Evolutionary conservation across 768 basidiomycete genomes (phyloP).

Genomic region (Auricularia sp.): DNA sequence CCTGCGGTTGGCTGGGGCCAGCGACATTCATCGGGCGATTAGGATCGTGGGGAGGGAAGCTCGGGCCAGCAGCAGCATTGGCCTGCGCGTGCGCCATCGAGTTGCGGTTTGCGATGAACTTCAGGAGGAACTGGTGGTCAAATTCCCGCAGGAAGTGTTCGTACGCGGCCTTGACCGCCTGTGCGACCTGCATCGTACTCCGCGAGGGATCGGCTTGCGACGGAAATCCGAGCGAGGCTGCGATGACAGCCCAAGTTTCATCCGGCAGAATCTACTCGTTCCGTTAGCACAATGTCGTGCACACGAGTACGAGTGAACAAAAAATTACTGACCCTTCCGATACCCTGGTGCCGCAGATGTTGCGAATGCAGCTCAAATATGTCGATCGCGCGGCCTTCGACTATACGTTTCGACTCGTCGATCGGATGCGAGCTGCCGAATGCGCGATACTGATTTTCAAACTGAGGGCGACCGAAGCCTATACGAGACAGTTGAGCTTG

Average conservation of each 20-base stretch:
- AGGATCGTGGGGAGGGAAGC: not conserved
- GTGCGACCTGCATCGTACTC: not conserved
- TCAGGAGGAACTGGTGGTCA: conserved; percentile 12
- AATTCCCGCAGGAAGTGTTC: conserved; percentile 39
- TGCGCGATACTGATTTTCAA: not conserved
- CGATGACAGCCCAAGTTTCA: not conserved
- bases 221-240: not conserved
- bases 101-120: conserved; percentile 35
- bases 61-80: not conserved
- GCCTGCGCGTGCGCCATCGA: conserved; percentile 16
- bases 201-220: not conserved
- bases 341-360: not conserved
- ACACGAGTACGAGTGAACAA: too few species aligned
- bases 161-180: conserved; percentile 58
- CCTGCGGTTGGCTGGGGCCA: not conserved
- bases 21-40: not conserved
- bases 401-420: not conserved
- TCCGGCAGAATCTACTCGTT: not conserved
- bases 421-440: not conserved
- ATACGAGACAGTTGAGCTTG: not conserved
- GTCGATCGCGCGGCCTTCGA: not conserved
- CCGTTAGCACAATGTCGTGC: not conserved
- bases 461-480: not conserved
- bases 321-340: not conserved
- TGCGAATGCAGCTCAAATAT: not conserved